Percentiles rank a stretch among this genome's conserved stretches.
Conservation (phyloP, 2,329 filamentous ascomycete species). For the Aspergillus clavatus region DNA sequence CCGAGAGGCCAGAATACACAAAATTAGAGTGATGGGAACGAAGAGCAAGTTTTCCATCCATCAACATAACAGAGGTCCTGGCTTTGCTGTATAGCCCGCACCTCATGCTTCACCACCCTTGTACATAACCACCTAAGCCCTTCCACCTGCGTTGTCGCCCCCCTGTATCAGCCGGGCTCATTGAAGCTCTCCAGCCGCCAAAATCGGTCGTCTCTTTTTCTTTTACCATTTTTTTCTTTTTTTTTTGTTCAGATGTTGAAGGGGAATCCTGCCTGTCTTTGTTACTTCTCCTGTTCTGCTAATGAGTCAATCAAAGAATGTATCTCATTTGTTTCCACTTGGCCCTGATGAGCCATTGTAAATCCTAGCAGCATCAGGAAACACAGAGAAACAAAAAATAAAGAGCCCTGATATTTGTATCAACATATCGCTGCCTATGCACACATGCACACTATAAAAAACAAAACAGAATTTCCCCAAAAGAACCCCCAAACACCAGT, state of each 20-base stretch:
- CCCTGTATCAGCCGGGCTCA: constrained; percentile 29
- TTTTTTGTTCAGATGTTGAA: constrained; percentile 23
- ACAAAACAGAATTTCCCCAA: constrained; percentile 13
- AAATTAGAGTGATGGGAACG: constrained; percentile 2
- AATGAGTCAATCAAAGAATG: constrained; percentile 16
- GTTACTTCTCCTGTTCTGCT: constrained; percentile 20
- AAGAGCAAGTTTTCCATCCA: constrained; percentile 4
- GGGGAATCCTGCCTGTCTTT: constrained; percentile 23
- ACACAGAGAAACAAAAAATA: neutral
- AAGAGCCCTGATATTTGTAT: constrained; percentile 17
- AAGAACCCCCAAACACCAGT: constrained; percentile 14
- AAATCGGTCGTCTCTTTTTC: constrained; percentile 20
- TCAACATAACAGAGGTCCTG: constrained; percentile 10
- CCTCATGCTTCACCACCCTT: constrained; percentile 16
- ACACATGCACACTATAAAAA: constrained; percentile 19
- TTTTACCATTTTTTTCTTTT: constrained; percentile 23
- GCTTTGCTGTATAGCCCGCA: constrained; percentile 5
- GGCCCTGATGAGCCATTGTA: neutral
- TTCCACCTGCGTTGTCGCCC: constrained; percentile 3
- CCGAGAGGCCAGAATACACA: neutral
- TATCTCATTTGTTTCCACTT: constrained; percentile 8
- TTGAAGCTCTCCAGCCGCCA: constrained; percentile 16
- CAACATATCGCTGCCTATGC: constrained; percentile 26
- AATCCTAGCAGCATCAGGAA: no score
- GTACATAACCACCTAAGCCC: constrained; percentile 33